phyloP scores from a whole-genome alignment of 257 asterid species.

The Solanum virginianum region DNA sequence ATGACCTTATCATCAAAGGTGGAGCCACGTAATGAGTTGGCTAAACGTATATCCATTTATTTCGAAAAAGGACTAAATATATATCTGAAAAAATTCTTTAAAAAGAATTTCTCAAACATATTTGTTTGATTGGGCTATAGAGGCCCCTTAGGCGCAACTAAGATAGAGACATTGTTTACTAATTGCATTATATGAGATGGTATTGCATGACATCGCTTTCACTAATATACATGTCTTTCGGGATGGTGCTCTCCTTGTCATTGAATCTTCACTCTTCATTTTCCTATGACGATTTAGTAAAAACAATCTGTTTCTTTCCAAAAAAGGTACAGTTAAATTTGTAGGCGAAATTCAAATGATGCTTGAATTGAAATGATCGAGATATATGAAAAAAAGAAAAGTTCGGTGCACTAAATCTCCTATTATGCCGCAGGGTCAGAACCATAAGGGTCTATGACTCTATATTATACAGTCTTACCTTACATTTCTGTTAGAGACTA shows the following conservation, averaged over 20 bases:
- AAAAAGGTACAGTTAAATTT: background rate
- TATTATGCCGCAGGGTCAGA: too few species aligned
- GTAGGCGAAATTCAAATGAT: background rate
- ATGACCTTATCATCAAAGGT: background rate
- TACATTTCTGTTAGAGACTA: too few species aligned
- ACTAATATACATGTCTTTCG: background rate
- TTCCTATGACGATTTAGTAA: background rate
- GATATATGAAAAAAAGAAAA: too few species aligned
- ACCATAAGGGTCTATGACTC: too few species aligned
- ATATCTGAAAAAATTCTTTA: too few species aligned
- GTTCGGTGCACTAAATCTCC: rapidly evolving
- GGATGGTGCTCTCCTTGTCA: background rate
- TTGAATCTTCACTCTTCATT: background rate
- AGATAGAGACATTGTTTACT: too few species aligned
- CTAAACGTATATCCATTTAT: background rate
- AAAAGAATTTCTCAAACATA: too few species aligned
- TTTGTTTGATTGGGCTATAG: too few species aligned
- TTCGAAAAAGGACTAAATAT: background rate
- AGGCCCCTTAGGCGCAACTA: too few species aligned
- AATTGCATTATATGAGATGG: too few species aligned
- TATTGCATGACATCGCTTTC: background rate
- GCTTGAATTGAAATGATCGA: background rate
- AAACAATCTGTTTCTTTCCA: background rate
- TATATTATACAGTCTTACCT: too few species aligned
- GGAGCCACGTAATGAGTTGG: background rate